A percentile compares a stretch with the other conserved stretches of the same genome.
phyloP scores from a whole-genome alignment of 805 yeast species.

The Cyberlindnera euphorbiae region DNA sequence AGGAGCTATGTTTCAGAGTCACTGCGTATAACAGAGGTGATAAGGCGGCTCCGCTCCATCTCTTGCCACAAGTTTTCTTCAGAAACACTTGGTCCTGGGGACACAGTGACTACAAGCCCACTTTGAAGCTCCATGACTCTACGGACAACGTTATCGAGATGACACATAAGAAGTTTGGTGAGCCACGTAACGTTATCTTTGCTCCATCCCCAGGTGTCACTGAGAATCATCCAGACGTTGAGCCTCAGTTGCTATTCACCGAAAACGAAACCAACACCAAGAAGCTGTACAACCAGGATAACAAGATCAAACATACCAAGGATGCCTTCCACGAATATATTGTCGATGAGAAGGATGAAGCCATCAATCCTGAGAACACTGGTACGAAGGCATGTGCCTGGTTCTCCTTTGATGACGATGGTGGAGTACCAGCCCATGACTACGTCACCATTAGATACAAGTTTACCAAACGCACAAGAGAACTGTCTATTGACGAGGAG shows the following conservation, averaged over 20 bases:
- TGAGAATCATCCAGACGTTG: constrained; percentile 58
- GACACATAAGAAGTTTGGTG: constrained; percentile 67
- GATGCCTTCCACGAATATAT: constrained; percentile 90
- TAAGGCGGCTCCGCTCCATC: constrained; percentile 82
- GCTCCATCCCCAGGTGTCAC: constrained; percentile 79
- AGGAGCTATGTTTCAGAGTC: constrained; percentile 74
- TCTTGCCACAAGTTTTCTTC: constrained; percentile 77
- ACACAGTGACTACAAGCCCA: constrained; percentile 46
- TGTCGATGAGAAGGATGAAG: constrained; percentile 52
- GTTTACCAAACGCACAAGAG: constrained; percentile 40
- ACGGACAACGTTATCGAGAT: constrained; percentile 46
- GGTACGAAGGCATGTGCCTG: constrained; percentile 89
- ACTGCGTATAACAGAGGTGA: constrained; percentile 85
- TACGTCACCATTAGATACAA: constrained; percentile 81
- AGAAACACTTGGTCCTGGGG: constrained; percentile 97
- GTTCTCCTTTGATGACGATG: constrained; percentile 70
- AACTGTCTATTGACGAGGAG: constrained; percentile 50
- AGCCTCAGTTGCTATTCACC: constrained; percentile 75
- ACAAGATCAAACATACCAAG: constrained; percentile 58
- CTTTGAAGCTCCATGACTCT: constrained; percentile 33
- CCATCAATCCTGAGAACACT: constrained; percentile 58
- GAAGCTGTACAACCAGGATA: constrained; percentile 54
- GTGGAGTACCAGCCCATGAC: constrained; percentile 82
- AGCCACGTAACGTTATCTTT: constrained; percentile 51
- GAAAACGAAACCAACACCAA: constrained; percentile 82